phyloP scores from a whole-genome alignment of 1,284 basidiomycete genomes.

The Ceratobasidium theobromae region DNA sequence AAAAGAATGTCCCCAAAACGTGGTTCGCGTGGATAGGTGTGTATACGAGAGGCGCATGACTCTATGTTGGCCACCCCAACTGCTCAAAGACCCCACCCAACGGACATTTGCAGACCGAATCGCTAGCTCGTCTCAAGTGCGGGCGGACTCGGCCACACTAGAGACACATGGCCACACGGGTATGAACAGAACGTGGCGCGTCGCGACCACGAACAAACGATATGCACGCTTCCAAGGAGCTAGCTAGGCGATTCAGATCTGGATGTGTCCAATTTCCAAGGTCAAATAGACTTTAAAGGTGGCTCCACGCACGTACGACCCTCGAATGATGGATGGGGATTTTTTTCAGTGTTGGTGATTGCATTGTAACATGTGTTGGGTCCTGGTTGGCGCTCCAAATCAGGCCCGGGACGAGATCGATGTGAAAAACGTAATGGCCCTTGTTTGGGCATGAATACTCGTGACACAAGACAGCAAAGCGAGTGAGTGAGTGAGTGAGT shows the following conservation, averaged over 20 bases:
- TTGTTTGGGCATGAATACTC: neutral
- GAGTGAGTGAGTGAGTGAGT: neutral
- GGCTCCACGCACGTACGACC: too few relatives aligned
- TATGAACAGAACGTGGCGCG: neutral
- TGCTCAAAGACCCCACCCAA: neutral
- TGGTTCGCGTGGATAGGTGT: neutral
- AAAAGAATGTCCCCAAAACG: neutral
- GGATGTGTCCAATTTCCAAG: too few relatives aligned
- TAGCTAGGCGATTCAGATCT: too few relatives aligned
- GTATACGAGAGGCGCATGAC: too few relatives aligned
- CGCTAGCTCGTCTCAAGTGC: conserved; percentile 17
- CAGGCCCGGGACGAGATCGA: neutral
- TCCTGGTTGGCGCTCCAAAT: too few relatives aligned
- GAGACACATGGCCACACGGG: too few relatives aligned
- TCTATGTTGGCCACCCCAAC: too few relatives aligned
- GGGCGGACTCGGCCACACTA: neutral
- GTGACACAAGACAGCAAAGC: neutral
- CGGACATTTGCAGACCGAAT: neutral
- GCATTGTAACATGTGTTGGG: neutral
- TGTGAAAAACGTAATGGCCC: neutral
- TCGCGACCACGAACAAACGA: too few relatives aligned
- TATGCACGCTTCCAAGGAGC: too few relatives aligned
- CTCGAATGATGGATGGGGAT: too few relatives aligned
- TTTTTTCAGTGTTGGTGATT: neutral
- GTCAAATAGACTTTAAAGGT: too few relatives aligned